Conservation (phyloP, 768 basidiomycete genomes). For the Goffeauzyma gilvescens region DNA sequence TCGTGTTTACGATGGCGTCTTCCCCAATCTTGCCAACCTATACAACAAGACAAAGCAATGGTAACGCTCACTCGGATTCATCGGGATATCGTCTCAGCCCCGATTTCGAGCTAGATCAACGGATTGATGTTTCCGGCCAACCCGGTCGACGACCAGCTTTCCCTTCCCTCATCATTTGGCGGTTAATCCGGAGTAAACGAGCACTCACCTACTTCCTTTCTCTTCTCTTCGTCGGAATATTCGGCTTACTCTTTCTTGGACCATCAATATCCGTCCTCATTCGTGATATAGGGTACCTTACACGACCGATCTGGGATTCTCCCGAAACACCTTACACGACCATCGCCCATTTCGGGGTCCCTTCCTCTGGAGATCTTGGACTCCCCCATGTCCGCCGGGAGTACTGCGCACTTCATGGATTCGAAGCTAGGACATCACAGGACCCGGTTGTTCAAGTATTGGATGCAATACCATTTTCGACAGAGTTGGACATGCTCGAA, state of each 20-base stretch:
- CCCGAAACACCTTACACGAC: conserved; percentile 4
- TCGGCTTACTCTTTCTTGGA: too few relatives aligned
- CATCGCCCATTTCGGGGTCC: conserved; percentile 6
- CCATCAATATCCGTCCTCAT: too few relatives aligned
- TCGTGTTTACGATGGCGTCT: too few relatives aligned
- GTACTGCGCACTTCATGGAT: conserved; percentile 13
- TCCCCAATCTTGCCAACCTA: too few relatives aligned
- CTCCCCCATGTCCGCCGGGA: background rate
- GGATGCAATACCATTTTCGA: conserved; percentile 16
- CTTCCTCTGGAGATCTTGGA: background rate
- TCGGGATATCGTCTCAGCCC: too few relatives aligned
- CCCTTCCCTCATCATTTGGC: background rate
- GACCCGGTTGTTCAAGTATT: conserved; percentile 2
- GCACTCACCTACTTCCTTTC: background rate
- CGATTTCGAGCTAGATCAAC: too few relatives aligned
- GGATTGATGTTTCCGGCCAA: too few relatives aligned
- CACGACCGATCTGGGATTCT: conserved; percentile 14
- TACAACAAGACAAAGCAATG: too few relatives aligned
- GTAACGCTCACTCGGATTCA: too few relatives aligned
- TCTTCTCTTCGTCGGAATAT: too few relatives aligned
- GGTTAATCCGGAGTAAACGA: too few relatives aligned
- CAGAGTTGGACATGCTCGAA: conserved; percentile 20
- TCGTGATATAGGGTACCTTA: conserved; percentile 15
- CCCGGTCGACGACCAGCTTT: background rate
- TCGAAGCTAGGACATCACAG: background rate